A percentile compares a stretch with the other conserved stretches of the same genome.
Evolutionary conservation across 176 grass and related monocot genomes (phyloP).

Genomic region (Oryza coarctata): DNA sequence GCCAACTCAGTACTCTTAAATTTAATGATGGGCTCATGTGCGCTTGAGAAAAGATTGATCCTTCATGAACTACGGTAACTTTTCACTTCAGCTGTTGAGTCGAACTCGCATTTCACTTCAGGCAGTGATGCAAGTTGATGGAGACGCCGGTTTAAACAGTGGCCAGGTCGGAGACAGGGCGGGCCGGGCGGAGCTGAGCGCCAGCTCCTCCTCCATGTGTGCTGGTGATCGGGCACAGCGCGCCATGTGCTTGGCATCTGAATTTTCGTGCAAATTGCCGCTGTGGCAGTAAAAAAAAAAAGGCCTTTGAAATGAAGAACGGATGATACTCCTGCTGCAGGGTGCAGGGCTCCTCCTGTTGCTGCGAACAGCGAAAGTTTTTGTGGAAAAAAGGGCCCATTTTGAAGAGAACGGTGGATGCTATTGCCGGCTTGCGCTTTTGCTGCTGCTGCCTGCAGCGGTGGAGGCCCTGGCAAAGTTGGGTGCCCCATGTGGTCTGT

Average conservation of each 20-base stretch:
- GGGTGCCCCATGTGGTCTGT: neutral
- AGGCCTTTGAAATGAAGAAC: no score
- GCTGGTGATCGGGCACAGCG: slow-evolving; percentile 36
- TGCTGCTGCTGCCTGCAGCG: neutral
- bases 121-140: slow-evolving; percentile 36
- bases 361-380: neutral
- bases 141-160: slow-evolving; percentile 28
- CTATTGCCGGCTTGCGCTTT: neutral
- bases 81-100: neutral
- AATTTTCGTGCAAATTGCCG: neutral
- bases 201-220: slow-evolving; percentile 31
- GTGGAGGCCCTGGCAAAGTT: neutral
- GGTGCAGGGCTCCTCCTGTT: neutral
- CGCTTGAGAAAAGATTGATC: neutral
- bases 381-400: neutral
- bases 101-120: no score
- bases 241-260: slow-evolving; percentile 27
- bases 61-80: neutral
- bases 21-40: neutral
- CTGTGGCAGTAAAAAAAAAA: neutral
- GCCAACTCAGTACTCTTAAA: no score
- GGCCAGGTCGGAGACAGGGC: neutral
- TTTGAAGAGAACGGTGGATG: neutral
- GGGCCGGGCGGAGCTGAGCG: neutral
- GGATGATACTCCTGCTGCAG: no score